phyloP scores from a whole-genome alignment of 116 monocot species.

The Posidonia oceanica region DNA sequence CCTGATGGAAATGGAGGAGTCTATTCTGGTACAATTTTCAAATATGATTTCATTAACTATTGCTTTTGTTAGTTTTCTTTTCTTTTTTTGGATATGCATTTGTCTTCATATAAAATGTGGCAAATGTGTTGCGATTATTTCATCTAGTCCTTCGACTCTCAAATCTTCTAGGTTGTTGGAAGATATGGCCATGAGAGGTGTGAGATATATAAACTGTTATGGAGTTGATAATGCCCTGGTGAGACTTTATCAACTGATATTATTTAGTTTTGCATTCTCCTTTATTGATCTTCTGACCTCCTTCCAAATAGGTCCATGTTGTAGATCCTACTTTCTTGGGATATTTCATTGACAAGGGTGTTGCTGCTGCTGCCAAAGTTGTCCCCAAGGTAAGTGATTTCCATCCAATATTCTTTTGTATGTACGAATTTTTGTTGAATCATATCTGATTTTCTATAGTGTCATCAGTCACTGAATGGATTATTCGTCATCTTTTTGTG shows the following conservation, averaged over 20 bases:
- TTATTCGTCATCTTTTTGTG: no score
- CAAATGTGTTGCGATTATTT: conserved; percentile 1
- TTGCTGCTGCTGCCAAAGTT: conserved; percentile 86
- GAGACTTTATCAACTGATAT: conserved; percentile 12
- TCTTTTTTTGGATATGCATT: background rate
- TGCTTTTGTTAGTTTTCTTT: background rate
- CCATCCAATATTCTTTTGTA: no score
- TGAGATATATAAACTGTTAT: conserved; percentile 83
- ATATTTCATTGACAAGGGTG: no score
- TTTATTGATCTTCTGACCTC: background rate
- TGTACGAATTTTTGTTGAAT: no score
- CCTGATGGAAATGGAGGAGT: conserved; percentile 99
- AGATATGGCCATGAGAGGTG: conserved; percentile 61
- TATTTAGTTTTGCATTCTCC: background rate
- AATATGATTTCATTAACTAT: background rate
- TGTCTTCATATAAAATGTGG: background rate
- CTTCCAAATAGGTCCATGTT: conserved; percentile 7
- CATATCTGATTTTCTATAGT: no score
- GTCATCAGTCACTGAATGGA: no score
- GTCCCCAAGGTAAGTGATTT: conserved; percentile 18
- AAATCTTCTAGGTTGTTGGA: conserved; percentile 78
- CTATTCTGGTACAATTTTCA: no score
- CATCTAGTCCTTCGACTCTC: conserved; percentile 9
- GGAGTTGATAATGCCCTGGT: conserved; percentile 99
- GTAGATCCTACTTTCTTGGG: no score